These are phyloP conservation scores for Blepharisma stoltei DNA, from an alignment of 73 alveolate species.

Conservation along the genomic window DNA sequence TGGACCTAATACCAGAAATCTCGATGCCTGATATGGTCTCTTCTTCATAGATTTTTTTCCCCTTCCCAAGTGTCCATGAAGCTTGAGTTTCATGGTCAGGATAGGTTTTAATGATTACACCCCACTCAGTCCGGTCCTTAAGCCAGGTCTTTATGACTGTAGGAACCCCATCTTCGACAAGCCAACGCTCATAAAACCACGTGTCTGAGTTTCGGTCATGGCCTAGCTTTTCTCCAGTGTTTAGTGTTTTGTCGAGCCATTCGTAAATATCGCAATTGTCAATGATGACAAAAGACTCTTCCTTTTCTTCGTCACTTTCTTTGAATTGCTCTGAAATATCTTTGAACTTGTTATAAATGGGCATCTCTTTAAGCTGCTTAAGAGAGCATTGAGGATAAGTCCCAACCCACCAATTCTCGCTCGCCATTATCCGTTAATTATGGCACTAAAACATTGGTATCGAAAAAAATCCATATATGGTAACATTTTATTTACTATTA, in stretches of 20 bases:
- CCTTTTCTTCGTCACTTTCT: too few species aligned
- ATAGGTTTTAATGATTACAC: not conserved
- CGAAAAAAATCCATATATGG: too few species aligned
- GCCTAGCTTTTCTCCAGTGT: conserved; percentile 5
- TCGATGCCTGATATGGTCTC: not conserved
- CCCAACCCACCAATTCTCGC: conserved; percentile 29
- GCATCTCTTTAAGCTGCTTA: not conserved
- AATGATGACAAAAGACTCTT: not conserved
- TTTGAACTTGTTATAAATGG: not conserved
- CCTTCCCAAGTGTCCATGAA: not conserved
- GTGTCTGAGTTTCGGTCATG: not conserved
- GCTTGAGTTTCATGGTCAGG: not conserved
- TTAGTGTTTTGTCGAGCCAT: not conserved
- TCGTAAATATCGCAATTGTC: conserved; percentile 25
- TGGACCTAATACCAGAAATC: not conserved
- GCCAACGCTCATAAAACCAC: conserved; percentile 11
- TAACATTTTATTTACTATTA: too few species aligned
- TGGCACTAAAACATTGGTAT: too few species aligned
- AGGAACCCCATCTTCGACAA: not conserved
- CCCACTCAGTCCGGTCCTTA: conserved; percentile 5
- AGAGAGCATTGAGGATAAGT: not conserved
- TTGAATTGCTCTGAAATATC: too few species aligned
- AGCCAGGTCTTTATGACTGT: conserved; percentile 12
- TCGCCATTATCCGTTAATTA: not conserved
- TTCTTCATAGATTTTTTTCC: not conserved